Evolutionary conservation across 805 yeast species (phyloP), one percentile per base, ranked within the genome.

Genomic region (Groenewaldozyma tartarivorans): DNA sequence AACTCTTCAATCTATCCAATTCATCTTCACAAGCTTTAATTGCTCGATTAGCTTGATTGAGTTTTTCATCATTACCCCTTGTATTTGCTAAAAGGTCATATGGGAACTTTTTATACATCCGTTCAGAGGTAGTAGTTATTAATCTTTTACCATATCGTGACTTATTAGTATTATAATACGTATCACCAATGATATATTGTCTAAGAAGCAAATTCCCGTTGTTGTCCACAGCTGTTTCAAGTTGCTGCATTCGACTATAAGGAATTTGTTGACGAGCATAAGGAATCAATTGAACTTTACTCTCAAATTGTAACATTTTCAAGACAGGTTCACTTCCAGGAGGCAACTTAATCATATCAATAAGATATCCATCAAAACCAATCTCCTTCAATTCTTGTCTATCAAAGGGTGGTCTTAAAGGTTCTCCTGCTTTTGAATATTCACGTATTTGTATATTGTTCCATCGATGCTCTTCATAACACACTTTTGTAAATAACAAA

Each of bases 331-430:
- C 29, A 24, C 13, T 7, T 6, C 72, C 71, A 4, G 58, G 53
- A 1, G 95, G 95, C 1, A 95, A 97, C 2, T 62, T 59, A 2
- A 90, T 53, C 47, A 75, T 75, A 51, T 92, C 96, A 2, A 72
- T 59, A 20, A 87, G 49, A 52, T 75, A 84, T 1, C 95, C 92
- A 41, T 83, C 95, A 57, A 92, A 87, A 0, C 95, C 95, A 18
- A 65, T 58, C 0, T 42, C 27, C 21, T 47, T 52, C 2, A 86
- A 50, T 36, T 68, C 54, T 2, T 37, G 37, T 1, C 24, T 20
- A 17, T 45, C 21, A 33, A 54, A 40, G 4, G 55, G 52, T 13
- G 20, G 33, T 9, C 29, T 22, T 18, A 56, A 44, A 33, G 54
- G 45, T 2, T 51, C 50, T 4, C 47, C 44, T 2, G 43, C 49